phyloP scores from a whole-genome alignment of 2,329 filamentous ascomycete species.

The Gremmenia infestans region DNA sequence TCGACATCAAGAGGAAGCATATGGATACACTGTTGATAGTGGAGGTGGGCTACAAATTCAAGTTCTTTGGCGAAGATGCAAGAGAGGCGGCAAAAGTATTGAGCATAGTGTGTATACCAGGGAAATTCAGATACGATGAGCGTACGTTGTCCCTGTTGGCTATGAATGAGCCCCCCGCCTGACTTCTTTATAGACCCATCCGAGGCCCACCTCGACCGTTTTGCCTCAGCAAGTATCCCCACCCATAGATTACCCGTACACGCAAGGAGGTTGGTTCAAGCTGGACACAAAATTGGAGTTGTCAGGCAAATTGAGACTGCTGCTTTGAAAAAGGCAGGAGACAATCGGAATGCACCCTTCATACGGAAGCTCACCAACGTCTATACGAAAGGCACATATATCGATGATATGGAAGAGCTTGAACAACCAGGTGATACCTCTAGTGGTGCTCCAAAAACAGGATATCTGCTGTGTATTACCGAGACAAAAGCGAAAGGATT shows the following conservation, averaged over 20 bases:
- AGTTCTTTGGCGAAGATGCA: slow-evolving; percentile 95
- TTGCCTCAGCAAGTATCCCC: slow-evolving; percentile 93
- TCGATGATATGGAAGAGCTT: slow-evolving; percentile 85
- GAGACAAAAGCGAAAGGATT: slow-evolving; percentile 74
- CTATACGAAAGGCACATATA: slow-evolving; percentile 96
- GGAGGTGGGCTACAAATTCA: slow-evolving; percentile 97
- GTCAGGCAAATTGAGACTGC: slow-evolving; percentile 94
- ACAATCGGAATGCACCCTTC: slow-evolving; percentile 91
- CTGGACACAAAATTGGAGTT: slow-evolving; percentile 93
- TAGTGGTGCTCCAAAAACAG: slow-evolving; percentile 59
- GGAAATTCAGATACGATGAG: slow-evolving; percentile 91
- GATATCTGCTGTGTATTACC: slow-evolving; percentile 91
- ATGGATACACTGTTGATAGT: slow-evolving; percentile 86
- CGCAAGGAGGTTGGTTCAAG: slow-evolving; percentile 84
- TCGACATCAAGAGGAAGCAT: slow-evolving; percentile 90
- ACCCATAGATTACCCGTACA: slow-evolving; percentile 89
- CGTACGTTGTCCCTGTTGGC: slow-evolving; percentile 42
- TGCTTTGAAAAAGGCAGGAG: slow-evolving; percentile 88
- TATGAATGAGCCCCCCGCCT: slow-evolving; percentile 15
- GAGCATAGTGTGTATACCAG: slow-evolving; percentile 93
- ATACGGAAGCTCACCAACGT: slow-evolving; percentile 89
- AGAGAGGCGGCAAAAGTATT: slow-evolving; percentile 83
- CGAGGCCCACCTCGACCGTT: slow-evolving; percentile 85
- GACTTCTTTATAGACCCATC: slow-evolving; percentile 57
- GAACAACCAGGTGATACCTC: slow-evolving; percentile 49